phyloP scores from a whole-genome alignment of 345 rosid species.

The Aegle marmelos region DNA sequence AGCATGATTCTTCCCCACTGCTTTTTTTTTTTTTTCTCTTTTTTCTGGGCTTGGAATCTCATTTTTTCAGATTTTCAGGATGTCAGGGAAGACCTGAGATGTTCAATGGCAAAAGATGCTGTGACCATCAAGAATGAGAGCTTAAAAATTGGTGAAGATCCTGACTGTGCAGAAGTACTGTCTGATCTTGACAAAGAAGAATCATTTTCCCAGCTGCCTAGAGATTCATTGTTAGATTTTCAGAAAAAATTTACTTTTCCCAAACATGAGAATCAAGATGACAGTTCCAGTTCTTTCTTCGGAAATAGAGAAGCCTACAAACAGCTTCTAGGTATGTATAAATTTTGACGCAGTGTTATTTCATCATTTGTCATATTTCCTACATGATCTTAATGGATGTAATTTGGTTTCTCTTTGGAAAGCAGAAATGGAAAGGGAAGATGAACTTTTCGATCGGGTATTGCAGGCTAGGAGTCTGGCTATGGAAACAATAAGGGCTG shows the following conservation, averaged over 20 bases:
- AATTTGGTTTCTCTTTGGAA: conserved; percentile 13
- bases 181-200: conserved; percentile 28
- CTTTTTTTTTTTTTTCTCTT: background rate
- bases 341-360: background rate
- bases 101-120: conserved; percentile 85
- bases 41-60: conserved; percentile 24
- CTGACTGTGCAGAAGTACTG: conserved; percentile 18
- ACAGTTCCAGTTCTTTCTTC: conserved; percentile 36
- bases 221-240: conserved; percentile 49
- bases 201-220: conserved; percentile 26
- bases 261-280: conserved; percentile 64
- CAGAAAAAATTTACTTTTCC: conserved; percentile 74
- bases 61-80: conserved; percentile 51
- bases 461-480: conserved; percentile 65
- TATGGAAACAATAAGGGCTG: conserved; percentile 57
- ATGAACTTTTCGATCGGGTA: conserved; percentile 66
- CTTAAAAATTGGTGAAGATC: conserved; percentile 48
- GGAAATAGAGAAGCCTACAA: conserved; percentile 45
- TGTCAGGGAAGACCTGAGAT: conserved; percentile 87
- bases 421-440: conserved; percentile 87
- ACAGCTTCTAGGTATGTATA: conserved; percentile 57
- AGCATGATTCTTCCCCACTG: conserved; percentile 16
- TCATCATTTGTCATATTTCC: background rate
- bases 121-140: conserved; percentile 77
- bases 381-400: background rate